Percentiles rank a stretch among this genome's conserved stretches.
Evolutionary conservation across 176 grass and related monocot genomes (phyloP).

Genomic region (Paspalum notatum): DNA sequence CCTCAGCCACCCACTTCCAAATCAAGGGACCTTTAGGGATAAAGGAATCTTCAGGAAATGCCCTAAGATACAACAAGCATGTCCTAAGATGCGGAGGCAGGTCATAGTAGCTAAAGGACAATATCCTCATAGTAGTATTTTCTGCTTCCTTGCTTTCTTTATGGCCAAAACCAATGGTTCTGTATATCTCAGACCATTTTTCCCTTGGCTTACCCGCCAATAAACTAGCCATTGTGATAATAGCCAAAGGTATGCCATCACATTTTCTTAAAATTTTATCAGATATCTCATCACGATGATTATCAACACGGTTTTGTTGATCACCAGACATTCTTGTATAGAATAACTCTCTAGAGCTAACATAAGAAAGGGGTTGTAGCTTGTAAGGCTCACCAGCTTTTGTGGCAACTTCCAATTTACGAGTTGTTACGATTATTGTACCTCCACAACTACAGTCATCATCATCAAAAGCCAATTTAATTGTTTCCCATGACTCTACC

Average conservation of each 20-base stretch:
- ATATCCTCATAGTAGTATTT: background rate
- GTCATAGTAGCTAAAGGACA: background rate
- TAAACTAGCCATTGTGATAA: background rate
- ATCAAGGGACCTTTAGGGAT: background rate
- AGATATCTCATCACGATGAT: background rate
- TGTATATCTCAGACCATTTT: background rate
- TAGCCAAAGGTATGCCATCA: background rate
- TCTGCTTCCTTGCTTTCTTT: background rate
- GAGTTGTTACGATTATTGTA: background rate
- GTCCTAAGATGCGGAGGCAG: background rate
- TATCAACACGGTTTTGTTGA: background rate
- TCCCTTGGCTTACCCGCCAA: background rate
- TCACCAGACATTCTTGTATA: background rate
- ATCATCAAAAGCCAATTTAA: background rate
- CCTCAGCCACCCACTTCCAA: background rate
- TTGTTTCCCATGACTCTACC: background rate
- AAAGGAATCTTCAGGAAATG: background rate
- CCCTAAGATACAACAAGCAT: background rate
- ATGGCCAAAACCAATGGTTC: background rate
- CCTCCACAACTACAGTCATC: background rate
- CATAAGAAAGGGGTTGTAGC: background rate
- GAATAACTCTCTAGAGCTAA: background rate
- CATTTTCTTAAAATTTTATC: background rate
- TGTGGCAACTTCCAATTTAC: background rate
- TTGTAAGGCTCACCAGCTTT: background rate